Evolutionary conservation across 352 stramenopile species (phyloP).

Genomic region (Phytophthora sp.): DNA sequence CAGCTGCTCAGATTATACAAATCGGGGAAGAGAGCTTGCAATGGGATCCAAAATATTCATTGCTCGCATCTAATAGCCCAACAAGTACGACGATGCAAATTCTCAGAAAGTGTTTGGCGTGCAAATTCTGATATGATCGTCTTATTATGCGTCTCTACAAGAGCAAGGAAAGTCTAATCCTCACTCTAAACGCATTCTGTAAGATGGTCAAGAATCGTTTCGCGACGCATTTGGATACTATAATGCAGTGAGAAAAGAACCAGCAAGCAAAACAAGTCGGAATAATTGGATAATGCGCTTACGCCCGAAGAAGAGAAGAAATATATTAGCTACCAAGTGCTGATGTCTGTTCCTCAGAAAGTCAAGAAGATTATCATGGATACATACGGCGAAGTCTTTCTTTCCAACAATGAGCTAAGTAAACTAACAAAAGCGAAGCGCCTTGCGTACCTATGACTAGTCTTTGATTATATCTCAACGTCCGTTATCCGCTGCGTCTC

Average conservation of each 20-base stretch:
- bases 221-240: slow-evolving; percentile 3
- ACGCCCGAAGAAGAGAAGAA: neutral
- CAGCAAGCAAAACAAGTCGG: neutral
- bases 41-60: no score
- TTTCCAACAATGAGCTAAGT: slow-evolving; percentile 5
- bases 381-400: slow-evolving; percentile 5
- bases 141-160: slow-evolving; percentile 11
- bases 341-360: neutral
- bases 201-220: slow-evolving; percentile 10
- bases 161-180: slow-evolving; percentile 4
- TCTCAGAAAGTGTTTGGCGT: slow-evolving; percentile 7
- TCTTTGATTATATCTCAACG: slow-evolving; percentile 9
- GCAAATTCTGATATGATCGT: slow-evolving; percentile 4
- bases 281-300: slow-evolving; percentile 5
- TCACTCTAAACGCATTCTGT: neutral
- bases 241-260: slow-evolving; percentile 1
- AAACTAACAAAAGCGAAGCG: neutral
- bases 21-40: no score
- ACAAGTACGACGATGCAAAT: slow-evolving; percentile 7
- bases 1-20: no score
- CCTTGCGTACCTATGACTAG: neutral
- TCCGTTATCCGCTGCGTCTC: slow-evolving; percentile 3
- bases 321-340: slow-evolving; percentile 1
- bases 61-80: neutral
- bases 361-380: slow-evolving; percentile 1